These are phyloP conservation scores for Nigrograna mackinnonii DNA, from an alignment of 2,329 filamentous ascomycete genomes.

Conservation along the genomic window DNA sequence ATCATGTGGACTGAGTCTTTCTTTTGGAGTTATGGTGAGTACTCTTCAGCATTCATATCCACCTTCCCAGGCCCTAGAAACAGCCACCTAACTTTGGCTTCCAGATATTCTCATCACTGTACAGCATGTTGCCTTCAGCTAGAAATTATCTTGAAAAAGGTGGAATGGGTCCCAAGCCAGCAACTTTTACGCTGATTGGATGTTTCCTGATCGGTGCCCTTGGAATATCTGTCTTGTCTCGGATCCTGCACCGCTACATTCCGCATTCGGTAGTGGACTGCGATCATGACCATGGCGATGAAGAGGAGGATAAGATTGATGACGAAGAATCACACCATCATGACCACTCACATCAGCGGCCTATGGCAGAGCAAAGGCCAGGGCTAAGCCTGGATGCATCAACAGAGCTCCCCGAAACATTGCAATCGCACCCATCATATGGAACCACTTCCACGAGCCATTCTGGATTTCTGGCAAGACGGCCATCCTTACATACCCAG, in stretches of 20 bases:
- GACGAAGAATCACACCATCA: neutral
- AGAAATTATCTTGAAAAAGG: constrained; percentile 75
- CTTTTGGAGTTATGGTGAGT: constrained; percentile 92
- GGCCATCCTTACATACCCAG: constrained; percentile 46
- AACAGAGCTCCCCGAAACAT: constrained; percentile 2
- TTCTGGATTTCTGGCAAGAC: constrained; percentile 13
- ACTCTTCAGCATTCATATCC: neutral
- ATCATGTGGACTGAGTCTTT: constrained; percentile 85
- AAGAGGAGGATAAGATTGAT: constrained; percentile 37
- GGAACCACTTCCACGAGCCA: constrained; percentile 14
- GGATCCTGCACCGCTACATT: constrained; percentile 72
- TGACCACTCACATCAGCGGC: neutral
- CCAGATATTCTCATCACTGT: constrained; percentile 88
- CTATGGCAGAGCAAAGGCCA: constrained; percentile 27
- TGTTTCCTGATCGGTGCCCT: constrained; percentile 74
- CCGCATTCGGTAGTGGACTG: constrained; percentile 82
- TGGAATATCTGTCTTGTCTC: constrained; percentile 74
- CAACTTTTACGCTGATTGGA: constrained; percentile 69
- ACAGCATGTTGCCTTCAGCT: constrained; percentile 89
- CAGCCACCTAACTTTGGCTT: constrained; percentile 13
- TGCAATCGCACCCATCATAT: constrained; percentile 17
- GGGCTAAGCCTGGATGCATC: neutral
- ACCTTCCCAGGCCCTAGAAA: neutral
- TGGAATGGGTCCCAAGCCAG: constrained; percentile 66
- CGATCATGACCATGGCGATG: constrained; percentile 71